Percentiles rank a stretch among this genome's conserved stretches.
Conservation (phyloP, 2,329 filamentous ascomycete species). For the Botrytis medusae region DNA sequence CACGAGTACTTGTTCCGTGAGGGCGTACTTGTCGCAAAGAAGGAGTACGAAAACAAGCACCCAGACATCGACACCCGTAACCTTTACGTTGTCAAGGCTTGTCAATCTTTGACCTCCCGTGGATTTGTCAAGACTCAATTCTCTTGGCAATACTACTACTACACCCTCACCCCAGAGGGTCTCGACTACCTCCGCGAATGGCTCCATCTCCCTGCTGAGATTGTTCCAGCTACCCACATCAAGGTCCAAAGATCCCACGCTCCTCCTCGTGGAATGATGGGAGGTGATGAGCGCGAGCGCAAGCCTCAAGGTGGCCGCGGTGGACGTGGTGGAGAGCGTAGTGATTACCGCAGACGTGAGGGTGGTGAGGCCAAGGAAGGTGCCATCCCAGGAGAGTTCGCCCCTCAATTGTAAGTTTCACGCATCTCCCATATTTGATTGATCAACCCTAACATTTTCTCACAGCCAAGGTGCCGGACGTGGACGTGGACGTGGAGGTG, state of each 20-base stretch:
- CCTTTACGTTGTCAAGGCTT: slow-evolving; percentile 98
- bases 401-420: slow-evolving; percentile 76
- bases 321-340: slow-evolving; percentile 61
- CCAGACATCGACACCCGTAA: slow-evolving; percentile 99
- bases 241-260: slow-evolving; percentile 99
- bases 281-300: slow-evolving; percentile 77
- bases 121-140: slow-evolving; percentile 99
- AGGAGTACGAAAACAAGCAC: slow-evolving; percentile 99
- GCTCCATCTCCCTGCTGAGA: slow-evolving; percentile 99
- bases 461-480: slow-evolving; percentile 80
- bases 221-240: slow-evolving; percentile 99
- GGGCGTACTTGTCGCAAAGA: slow-evolving; percentile 93
- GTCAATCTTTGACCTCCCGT: slow-evolving; percentile 96
- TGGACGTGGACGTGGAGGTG: slow-evolving; percentile 69
- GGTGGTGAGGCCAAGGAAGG: slow-evolving; percentile 76
- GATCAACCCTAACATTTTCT: slow-evolving; percentile 41
- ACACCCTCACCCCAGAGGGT: slow-evolving; percentile 98
- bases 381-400: slow-evolving; percentile 87
- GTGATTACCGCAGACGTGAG: slow-evolving; percentile 90
- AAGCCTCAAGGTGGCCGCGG: slow-evolving; percentile 79
- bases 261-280: slow-evolving; percentile 93
- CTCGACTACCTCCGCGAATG: slow-evolving; percentile 99
- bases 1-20: slow-evolving; percentile 99
- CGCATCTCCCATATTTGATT: not conserved
- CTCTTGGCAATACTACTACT: slow-evolving; percentile 99